Evolutionary conservation across 2,329 filamentous ascomycete species (phyloP).

Genomic region (Xylaria sp.): DNA sequence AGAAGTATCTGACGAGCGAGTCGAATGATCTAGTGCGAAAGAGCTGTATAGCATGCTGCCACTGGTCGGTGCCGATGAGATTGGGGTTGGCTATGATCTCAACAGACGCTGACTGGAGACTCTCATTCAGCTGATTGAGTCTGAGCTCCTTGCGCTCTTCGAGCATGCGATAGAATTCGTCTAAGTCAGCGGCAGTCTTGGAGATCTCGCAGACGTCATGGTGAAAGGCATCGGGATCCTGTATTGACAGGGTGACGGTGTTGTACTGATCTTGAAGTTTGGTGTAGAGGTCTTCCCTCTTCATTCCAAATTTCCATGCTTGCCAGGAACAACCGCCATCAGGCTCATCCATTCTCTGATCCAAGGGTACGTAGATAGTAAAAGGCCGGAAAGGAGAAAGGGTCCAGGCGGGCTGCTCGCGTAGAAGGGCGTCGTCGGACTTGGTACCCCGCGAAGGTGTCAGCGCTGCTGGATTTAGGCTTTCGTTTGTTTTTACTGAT

Average conservation of each 20-base stretch:
- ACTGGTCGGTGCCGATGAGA: slow-evolving; percentile 68
- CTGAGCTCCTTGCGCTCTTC: slow-evolving; percentile 65
- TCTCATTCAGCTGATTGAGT: slow-evolving; percentile 65
- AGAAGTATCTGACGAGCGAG: slow-evolving; percentile 69
- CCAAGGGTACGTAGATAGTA: slow-evolving; percentile 28
- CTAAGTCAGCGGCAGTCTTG: slow-evolving; percentile 59
- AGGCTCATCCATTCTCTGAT: slow-evolving; percentile 64
- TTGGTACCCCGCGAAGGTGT: slow-evolving; percentile 21
- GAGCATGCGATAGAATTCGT: slow-evolving; percentile 66
- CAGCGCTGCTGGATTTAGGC: not conserved
- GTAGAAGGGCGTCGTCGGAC: slow-evolving; percentile 30
- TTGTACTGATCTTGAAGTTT: slow-evolving; percentile 70
- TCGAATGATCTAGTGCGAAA: slow-evolving; percentile 69
- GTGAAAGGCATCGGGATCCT: slow-evolving; percentile 70
- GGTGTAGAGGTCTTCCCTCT: slow-evolving; percentile 67
- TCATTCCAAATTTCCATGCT: slow-evolving; percentile 72
- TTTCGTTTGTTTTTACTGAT: slow-evolving; percentile 28
- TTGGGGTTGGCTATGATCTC: slow-evolving; percentile 70
- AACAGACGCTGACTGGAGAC: slow-evolving; percentile 66
- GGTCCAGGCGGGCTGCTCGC: slow-evolving; percentile 18
- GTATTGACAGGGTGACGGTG: slow-evolving; percentile 65
- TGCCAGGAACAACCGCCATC: slow-evolving; percentile 62
- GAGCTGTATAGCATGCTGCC: slow-evolving; percentile 68
- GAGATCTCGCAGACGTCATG: slow-evolving; percentile 71
- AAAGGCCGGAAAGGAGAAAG: slow-evolving; percentile 14